phyloP scores from a whole-genome alignment of 1,284 basidiomycete genomes.

The Erythrobasidium hasegawianum region DNA sequence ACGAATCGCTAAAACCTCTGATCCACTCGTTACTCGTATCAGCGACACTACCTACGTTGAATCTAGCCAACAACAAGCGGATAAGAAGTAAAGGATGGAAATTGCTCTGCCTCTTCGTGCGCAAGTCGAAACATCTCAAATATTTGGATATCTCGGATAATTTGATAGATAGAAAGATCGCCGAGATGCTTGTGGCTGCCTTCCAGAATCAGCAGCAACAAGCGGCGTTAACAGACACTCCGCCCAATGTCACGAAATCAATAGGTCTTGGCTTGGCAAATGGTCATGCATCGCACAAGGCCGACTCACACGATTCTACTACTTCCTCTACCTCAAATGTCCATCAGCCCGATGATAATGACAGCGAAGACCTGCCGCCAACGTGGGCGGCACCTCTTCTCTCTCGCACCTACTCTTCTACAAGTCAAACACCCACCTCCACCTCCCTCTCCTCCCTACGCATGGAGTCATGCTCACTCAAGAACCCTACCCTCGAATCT shows the following conservation, averaged over 20 bases:
- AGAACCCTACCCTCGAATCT: conserved; percentile 67
- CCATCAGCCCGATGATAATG: neutral
- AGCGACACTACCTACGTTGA: conserved; percentile 73
- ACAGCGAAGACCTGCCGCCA: neutral
- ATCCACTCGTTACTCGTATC: conserved; percentile 85
- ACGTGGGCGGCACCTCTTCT: neutral
- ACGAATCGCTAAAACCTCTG: conserved; percentile 77
- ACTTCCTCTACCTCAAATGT: neutral
- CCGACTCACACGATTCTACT: neutral
- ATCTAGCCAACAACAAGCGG: conserved; percentile 78
- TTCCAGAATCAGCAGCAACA: conserved; percentile 37
- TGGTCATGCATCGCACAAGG: neutral
- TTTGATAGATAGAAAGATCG: conserved; percentile 71
- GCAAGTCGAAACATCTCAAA: conserved; percentile 68
- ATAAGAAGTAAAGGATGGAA: conserved; percentile 75
- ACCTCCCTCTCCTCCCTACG: conserved; percentile 60
- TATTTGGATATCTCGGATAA: conserved; percentile 90
- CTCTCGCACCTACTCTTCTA: neutral
- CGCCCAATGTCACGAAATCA: neutral
- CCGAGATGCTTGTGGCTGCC: conserved; percentile 75
- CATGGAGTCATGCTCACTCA: conserved; percentile 74
- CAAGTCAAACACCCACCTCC: conserved; percentile 50
- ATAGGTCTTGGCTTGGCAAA: neutral
- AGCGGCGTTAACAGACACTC: conserved; percentile 22
- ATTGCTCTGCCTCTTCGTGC: conserved; percentile 72